Conservation (phyloP, 163 green algal species). For the Coccomyxa subellipsoidea region DNA sequence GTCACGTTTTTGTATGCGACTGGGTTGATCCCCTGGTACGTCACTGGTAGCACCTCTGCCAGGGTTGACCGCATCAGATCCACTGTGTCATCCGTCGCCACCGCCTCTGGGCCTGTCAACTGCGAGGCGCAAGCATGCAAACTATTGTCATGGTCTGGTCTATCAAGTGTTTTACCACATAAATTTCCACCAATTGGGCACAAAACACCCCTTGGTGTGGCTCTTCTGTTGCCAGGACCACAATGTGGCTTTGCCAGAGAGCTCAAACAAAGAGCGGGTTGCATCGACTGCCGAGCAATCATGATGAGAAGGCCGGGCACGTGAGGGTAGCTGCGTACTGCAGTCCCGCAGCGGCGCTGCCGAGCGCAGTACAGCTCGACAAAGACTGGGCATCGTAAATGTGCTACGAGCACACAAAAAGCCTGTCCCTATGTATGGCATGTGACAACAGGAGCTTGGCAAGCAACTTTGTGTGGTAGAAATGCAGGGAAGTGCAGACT, state of each 20-base stretch:
- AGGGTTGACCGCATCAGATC: background rate
- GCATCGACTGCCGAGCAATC: background rate
- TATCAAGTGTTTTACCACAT: background rate
- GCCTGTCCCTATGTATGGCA: too few relatives aligned
- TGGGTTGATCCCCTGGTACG: background rate
- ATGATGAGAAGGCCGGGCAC: too few relatives aligned
- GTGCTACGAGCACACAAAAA: too few relatives aligned
- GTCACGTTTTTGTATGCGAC: background rate
- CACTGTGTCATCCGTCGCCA: background rate
- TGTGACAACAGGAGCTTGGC: too few relatives aligned
- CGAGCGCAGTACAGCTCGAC: too few relatives aligned
- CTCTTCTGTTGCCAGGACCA: background rate
- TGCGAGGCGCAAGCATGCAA: background rate
- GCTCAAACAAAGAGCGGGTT: background rate
- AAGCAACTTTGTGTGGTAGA: too few relatives aligned
- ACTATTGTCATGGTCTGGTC: background rate
- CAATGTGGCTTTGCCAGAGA: background rate
- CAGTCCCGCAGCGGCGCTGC: too few relatives aligned
- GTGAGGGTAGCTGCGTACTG: too few relatives aligned
- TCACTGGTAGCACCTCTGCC: background rate
- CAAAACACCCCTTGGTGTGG: background rate
- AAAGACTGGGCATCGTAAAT: too few relatives aligned
- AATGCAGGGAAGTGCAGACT: too few relatives aligned
- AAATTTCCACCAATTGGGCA: background rate
- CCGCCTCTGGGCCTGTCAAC: background rate